A percentile compares a stretch with the other conserved stretches of the same genome.
These are phyloP conservation scores for Tulasnella calospora DNA, from an alignment of 768 basidiomycete genomes.

Conservation along the genomic window DNA sequence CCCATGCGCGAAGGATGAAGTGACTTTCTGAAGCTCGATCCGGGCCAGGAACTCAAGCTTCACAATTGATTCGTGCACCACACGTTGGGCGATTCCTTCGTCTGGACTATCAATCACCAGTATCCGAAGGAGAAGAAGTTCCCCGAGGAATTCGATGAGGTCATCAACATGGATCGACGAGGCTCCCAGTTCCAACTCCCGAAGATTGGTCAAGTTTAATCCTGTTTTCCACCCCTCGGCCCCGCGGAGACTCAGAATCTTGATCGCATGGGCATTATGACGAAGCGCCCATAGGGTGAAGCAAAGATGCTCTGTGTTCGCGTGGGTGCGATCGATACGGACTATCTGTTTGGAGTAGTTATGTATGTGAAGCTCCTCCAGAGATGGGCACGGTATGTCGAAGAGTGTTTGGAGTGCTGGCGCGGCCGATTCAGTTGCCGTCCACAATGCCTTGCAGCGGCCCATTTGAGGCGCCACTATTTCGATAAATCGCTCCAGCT, in stretches of 20 bases:
- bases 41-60: background rate
- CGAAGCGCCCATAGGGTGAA: background rate
- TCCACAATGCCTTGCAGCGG: background rate
- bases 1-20: background rate
- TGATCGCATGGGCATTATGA: background rate
- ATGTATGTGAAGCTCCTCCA: background rate
- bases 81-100: background rate
- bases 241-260: background rate
- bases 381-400: background rate
- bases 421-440: too few species aligned
- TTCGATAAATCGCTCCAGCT: background rate
- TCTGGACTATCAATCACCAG: background rate
- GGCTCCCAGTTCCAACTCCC: background rate
- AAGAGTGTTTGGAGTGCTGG: background rate
- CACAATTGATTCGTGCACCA: background rate
- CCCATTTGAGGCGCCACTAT: background rate
- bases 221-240: background rate
- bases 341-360: too few species aligned
- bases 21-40: background rate
- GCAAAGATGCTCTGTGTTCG: background rate
- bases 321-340: too few species aligned
- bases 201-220: background rate
- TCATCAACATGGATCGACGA: background rate
- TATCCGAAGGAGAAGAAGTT: background rate
- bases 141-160: background rate